Base-by-base conservation (phyloP, 2,329 filamentous ascomycete species). In the Hortaea werneckii region DNA sequence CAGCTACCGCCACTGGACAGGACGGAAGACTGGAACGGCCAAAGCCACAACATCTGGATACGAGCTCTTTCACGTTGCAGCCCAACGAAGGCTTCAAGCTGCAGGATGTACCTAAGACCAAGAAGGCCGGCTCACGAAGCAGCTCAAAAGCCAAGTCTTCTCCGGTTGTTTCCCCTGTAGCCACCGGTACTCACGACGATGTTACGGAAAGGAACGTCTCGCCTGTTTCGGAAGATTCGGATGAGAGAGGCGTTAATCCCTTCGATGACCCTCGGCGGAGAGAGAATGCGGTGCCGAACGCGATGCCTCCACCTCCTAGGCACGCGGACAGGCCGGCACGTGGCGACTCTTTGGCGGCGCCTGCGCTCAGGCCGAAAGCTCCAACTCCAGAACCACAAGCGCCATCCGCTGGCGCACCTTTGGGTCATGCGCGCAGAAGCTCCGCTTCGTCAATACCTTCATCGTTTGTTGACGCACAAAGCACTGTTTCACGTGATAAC, bases 71-170 rank as follows among this genome's bases (percentile, higher is more conserved):
- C 40, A 53, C 54, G 4, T 42, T 58, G 26, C 53, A 45, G 35
- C 60, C 42, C 46, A 60, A 46, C 11, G 69, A 72, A 10, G 63
- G 61, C 6, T 89, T 89, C 66, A 87, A 83, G 65, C 67, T 92
- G 38, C 86, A 90, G 59, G 87, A 94, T 41, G 85, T 84, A 1
- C 86, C 87, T 0, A 84, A 81, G 64, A 77, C 73, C 57, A 76
- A 73, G 60, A 75, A 73, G 62, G 67, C 67, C 28, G 71, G 63
- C 42, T 67, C 69, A n/a, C 60, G 67, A 50, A 66, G 69, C 43
- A 65, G 65, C 40, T 75, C 70, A 29, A 70, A 65, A 52, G 67
- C 68, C 5, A 55, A 65, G 29, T 61, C 66, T 12, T 63, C 67
- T 20, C 57, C 63, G n/a, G 59, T 64, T 27, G 66, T 69, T 35